Base-by-base conservation (phyloP, 495 filamentous ascomycete species). In the Annulohypoxylon nitens region DNA sequence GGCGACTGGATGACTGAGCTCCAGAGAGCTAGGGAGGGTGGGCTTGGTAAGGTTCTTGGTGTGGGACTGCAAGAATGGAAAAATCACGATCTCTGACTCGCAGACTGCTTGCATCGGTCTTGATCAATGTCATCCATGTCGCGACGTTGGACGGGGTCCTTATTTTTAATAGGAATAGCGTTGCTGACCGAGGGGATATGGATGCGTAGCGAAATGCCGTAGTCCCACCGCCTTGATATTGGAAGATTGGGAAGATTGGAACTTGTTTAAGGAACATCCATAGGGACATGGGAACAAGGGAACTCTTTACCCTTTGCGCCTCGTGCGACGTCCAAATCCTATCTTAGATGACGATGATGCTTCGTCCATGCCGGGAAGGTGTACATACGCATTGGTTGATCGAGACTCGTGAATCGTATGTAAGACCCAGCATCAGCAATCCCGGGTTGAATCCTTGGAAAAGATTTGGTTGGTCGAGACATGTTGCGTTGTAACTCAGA, bases 31-130 rank as follows among this genome's bases (percentile, higher is more conserved):
- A 54, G 18, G 48, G 48, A 30, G 25, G 50, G 43, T 43, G 57
- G 48, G 23, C 33, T 62, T 48, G 4, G 36, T 54, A 70, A 64
- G 12, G 43, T 69, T 66, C 57, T 61, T 68, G 54, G 60, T 57
- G 61, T 72, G 69, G 55, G 20, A 65, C 64, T 71, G 57, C 43
- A 66, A 71, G 55, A 69, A 66, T 66, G 54, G 63, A 2, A 72
- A 62, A 72, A 61, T 69, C 39, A 64, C 61, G 63, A 75, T 72
- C 73, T 75, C 73, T 75, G 73, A 75, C 73, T 75, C 73, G 73
- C 65, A 75, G 73, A 50, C 47, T 58, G 60, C 69, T 69, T 75
- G 73, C 73, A 72, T 71, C 61, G 65, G 57, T 68, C 43, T 70
- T 65, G 62, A 70, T 58, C 59, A 57, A 64, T 67, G 61, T 48